Percentiles rank a stretch among this genome's conserved stretches.
Evolutionary conservation across 352 stramenopile genomes (phyloP).

Genomic region (Halophytophthora batemanensis): DNA sequence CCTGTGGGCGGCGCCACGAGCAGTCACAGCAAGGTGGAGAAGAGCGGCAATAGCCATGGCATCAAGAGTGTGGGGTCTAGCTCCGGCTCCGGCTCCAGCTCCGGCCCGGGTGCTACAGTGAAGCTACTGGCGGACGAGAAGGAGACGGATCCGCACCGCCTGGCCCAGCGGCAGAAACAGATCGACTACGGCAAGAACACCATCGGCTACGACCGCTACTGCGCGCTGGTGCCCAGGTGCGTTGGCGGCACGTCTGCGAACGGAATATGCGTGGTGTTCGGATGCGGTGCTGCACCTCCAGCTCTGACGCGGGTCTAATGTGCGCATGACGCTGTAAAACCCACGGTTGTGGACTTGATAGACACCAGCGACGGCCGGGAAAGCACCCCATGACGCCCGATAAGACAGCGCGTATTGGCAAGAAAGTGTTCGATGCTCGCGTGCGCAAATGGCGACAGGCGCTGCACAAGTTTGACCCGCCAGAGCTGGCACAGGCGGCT

Average conservation of each 20-base stretch:
- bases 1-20: too few species aligned
- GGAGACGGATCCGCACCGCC: slow-evolving; percentile 74
- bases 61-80: neutral
- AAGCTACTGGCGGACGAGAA: slow-evolving; percentile 53
- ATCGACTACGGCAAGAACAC: slow-evolving; percentile 93
- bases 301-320: too few species aligned
- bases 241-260: neutral
- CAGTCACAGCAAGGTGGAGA: too few species aligned
- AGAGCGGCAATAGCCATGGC: neutral
- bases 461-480: slow-evolving; percentile 81
- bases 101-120: slow-evolving; percentile 17
- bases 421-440: slow-evolving; percentile 80
- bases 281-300: neutral
- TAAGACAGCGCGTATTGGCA: slow-evolving; percentile 70
- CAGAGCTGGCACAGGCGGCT: slow-evolving; percentile 38
- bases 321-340: neutral
- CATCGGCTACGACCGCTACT: slow-evolving; percentile 88
- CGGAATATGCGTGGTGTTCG: neutral
- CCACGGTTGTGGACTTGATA: slow-evolving; percentile 2
- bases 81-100: neutral
- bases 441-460: slow-evolving; percentile 75
- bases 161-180: slow-evolving; percentile 91
- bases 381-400: slow-evolving; percentile 79
- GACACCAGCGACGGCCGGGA: slow-evolving; percentile 36
- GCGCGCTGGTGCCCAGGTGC: slow-evolving; percentile 53